phyloP scores from a whole-genome alignment of 768 basidiomycete genomes.

The Pulveroboletus sp. region DNA sequence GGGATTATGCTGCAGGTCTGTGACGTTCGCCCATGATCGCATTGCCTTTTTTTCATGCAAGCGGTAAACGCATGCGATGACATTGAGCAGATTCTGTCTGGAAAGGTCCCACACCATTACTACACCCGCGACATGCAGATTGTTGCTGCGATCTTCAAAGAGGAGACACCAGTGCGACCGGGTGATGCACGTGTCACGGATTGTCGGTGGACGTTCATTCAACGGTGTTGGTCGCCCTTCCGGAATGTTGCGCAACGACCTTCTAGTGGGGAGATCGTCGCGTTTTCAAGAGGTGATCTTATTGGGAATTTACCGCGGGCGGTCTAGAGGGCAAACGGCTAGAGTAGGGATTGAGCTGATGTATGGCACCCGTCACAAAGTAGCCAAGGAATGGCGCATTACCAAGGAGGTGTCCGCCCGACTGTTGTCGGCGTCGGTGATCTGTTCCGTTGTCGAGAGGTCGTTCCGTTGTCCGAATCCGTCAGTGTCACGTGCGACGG shows the following conservation, averaged over 20 bases:
- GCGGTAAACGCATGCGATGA: not conserved
- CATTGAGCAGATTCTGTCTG: conserved; percentile 6
- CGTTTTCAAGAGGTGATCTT: not conserved
- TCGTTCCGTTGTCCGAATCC: conserved; percentile 12
- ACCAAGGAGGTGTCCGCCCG: not conserved
- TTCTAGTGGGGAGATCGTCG: conserved; percentile 1
- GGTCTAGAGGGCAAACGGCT: not conserved
- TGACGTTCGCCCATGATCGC: not conserved
- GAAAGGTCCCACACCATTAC: not conserved
- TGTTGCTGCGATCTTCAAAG: not conserved
- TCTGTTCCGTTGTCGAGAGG: conserved; percentile 7
- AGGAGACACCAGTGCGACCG: not conserved
- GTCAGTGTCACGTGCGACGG: conserved; percentile 27
- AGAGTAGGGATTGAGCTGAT: no score
- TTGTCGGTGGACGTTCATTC: not conserved
- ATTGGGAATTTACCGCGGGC: not conserved
- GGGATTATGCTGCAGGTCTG: conserved; percentile 29
- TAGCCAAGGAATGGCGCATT: no score
- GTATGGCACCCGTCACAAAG: no score
- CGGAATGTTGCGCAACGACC: not conserved
- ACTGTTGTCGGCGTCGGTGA: conserved; percentile 1
- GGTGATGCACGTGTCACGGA: not conserved
- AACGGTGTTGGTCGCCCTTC: conserved; percentile 3
- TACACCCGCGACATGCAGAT: conserved; percentile 2
- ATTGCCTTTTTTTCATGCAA: not conserved